phyloP scores from a whole-genome alignment of 129 eudicot genomes.

The Escallonia rubra region DNA sequence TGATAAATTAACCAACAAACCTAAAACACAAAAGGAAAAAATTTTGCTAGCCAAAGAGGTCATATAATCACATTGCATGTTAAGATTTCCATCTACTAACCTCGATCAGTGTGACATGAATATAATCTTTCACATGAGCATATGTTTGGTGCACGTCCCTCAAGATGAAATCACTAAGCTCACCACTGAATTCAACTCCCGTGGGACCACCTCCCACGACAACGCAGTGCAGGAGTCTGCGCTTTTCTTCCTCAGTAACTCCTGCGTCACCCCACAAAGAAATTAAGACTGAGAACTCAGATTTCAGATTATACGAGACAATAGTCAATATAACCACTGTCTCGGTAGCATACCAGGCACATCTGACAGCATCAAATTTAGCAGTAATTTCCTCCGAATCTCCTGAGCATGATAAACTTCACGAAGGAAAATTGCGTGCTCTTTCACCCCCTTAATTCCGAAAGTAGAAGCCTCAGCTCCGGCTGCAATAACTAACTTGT shows the following conservation, averaged over 20 bases:
- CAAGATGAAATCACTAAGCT: conserved; percentile 90
- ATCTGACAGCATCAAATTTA: conserved; percentile 89
- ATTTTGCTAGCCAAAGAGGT: no score
- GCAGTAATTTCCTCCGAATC: conserved; percentile 79
- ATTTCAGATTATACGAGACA: neutral
- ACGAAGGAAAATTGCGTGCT: conserved; percentile 87
- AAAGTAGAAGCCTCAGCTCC: conserved; percentile 96
- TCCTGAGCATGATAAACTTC: conserved; percentile 98
- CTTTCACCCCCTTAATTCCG: conserved; percentile 84
- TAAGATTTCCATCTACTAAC: conserved; percentile 28
- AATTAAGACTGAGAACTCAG: neutral
- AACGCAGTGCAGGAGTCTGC: conserved; percentile 87
- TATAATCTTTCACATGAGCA: conserved; percentile 85
- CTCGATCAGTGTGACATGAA: conserved; percentile 90
- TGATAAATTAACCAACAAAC: neutral
- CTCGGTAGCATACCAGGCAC: conserved; percentile 58
- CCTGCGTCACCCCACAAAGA: conserved; percentile 32
- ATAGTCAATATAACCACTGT: neutral
- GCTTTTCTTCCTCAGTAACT: conserved; percentile 76
- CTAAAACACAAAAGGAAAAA: neutral
- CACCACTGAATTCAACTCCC: conserved; percentile 98
- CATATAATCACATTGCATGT: no score
- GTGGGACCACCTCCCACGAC: conserved; percentile 99
- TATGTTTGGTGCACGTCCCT: conserved; percentile 86
- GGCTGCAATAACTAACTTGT: conserved; percentile 79